Base-by-base conservation (phyloP, 176 grass and related monocot species). In the Musa itinerans region DNA sequence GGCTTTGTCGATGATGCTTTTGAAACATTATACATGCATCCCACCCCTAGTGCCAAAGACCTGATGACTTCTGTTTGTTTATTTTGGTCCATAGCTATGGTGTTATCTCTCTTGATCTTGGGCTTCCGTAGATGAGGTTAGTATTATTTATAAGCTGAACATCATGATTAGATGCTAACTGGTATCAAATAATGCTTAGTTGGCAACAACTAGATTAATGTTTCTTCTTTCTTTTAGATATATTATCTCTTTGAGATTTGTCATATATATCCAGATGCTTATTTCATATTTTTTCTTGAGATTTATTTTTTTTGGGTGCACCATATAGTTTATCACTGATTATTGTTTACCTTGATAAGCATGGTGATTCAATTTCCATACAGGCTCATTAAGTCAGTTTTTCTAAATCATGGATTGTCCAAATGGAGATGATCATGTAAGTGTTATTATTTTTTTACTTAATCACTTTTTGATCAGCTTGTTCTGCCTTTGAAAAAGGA, bases 341-440 rank as follows among this genome's bases (percentile, higher is more conserved):
- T 68, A 7, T 49, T 69, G 15, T 69, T 49, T 69, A 69, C 67
- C 67, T 48, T 69, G 67, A 69, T 69, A 48, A 67, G 12, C 23
- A 67, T 8, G 29, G 26, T 68, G 26, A 16, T 69, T 13, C 4
- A 43, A 17, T 43, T 69, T 19, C 34, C 29, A 1, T 11, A 13
- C 71, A 74, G 71, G 52, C 52, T 74, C 55, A 52, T 20, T 20
- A n/a, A 16, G 43, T 11, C 29, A 52, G 26, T 76, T 23, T 65
- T 74, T 10, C 24, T 10, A 52, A 53, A 78, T 25, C 68, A 92
- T 92, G 89, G 89, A 88, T 68, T 83, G 29, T 17, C 74, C 82
- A 76, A 75, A 72, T 51, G 73, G 70, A 72, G 83, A 83, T 69
- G 80, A 81, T 71, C 74, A 85, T 81, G 89, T 88, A 81, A 85